Percentiles rank a stretch among this genome's conserved stretches.
phyloP scores from a whole-genome alignment of 257 asterid species.

The Solanum phureja region DNA sequence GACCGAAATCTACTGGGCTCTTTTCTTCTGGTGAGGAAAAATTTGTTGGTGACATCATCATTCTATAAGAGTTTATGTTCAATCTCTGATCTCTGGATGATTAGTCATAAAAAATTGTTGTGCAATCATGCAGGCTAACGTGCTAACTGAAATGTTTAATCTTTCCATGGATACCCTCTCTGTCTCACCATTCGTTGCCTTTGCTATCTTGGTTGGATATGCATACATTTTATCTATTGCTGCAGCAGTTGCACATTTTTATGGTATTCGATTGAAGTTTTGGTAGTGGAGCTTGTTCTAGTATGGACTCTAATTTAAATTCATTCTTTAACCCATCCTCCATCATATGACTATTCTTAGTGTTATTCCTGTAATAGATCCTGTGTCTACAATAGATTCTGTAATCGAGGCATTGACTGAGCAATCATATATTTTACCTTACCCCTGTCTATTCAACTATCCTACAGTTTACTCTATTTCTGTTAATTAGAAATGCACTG shows the following conservation, averaged over 20 bases:
- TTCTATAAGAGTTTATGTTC: too few relatives aligned
- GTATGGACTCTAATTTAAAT: neutral
- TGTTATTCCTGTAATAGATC: neutral
- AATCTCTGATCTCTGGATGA: too few relatives aligned
- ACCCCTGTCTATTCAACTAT: too few relatives aligned
- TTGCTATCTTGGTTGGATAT: conserved; percentile 53
- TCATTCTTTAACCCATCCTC: neutral
- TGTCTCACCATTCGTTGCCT: conserved; percentile 37
- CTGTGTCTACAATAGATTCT: neutral
- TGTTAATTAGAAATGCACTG: too few relatives aligned
- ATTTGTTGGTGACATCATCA: too few relatives aligned
- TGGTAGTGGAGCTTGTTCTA: conserved; percentile 34
- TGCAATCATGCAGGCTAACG: conserved; percentile 57
- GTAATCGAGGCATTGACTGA: too few relatives aligned
- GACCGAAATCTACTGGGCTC: too few relatives aligned
- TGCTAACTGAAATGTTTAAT: conserved; percentile 76
- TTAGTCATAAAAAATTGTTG: neutral
- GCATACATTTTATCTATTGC: conserved; percentile 35
- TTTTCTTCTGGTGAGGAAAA: conserved; percentile 3
- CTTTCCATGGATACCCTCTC: conserved; percentile 63
- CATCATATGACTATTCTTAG: neutral
- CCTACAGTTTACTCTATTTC: too few relatives aligned
- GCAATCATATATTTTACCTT: too few relatives aligned
- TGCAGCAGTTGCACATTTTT: conserved; percentile 45
- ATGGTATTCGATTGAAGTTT: conserved; percentile 63